Evolutionary conservation across 2,329 filamentous ascomycete species (phyloP).

Genomic region (Calonectria crousiana): DNA sequence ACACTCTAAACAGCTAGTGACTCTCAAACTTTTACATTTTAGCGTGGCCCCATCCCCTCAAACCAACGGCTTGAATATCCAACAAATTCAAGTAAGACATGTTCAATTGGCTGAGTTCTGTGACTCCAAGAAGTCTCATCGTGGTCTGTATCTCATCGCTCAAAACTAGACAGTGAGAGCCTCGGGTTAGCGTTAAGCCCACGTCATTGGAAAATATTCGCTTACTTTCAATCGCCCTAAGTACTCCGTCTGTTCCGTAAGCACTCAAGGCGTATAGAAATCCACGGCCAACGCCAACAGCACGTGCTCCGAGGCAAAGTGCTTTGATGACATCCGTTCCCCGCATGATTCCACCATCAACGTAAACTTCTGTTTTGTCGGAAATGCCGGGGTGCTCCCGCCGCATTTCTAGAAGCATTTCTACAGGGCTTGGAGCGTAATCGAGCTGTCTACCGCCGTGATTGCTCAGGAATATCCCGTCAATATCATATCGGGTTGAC

Average conservation of each 20-base stretch:
- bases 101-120: neutral
- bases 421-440: conserved; percentile 44
- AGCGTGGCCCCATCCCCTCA: neutral
- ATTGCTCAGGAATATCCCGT: conserved; percentile 38
- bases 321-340: conserved; percentile 50
- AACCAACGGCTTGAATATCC: neutral
- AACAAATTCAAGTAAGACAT: neutral
- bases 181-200: neutral
- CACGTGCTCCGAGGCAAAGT: conserved; percentile 46
- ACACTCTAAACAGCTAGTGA: neutral
- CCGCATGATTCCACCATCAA: conserved; percentile 48
- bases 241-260: neutral
- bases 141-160: conserved; percentile 51
- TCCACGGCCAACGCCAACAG: conserved; percentile 52
- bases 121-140: conserved; percentile 12
- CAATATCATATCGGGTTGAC: conserved; percentile 31
- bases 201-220: neutral
- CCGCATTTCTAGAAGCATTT: conserved; percentile 45
- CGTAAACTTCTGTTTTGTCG: conserved; percentile 41
- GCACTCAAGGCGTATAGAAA: conserved; percentile 13
- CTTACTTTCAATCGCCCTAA: conserved; percentile 10
- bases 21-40: neutral
- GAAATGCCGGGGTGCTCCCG: conserved; percentile 43
- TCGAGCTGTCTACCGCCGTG: conserved; percentile 51
- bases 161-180: conserved; percentile 44